phyloP scores from a whole-genome alignment of 192 early-diverging fungal species.

The Linnemannia exigua region DNA sequence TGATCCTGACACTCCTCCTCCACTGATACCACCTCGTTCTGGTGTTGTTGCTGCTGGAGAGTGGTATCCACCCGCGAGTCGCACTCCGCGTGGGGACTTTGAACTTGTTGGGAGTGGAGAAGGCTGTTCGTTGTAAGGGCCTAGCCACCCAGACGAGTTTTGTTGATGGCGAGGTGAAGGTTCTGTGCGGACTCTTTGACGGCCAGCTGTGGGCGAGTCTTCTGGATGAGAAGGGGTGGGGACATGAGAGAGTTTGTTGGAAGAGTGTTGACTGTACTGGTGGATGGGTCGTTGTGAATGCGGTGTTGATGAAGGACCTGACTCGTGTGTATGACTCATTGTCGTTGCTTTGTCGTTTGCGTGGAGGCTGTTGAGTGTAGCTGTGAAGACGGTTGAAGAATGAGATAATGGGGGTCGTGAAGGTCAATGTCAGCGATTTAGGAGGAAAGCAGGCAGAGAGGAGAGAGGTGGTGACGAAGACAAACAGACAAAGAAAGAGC shows the following conservation, averaged over 20 bases:
- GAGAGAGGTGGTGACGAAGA: background rate
- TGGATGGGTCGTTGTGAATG: constrained; percentile 13
- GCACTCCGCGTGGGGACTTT: constrained; percentile 34
- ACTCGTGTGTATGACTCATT: constrained; percentile 22
- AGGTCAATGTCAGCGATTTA: background rate
- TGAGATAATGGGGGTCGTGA: background rate
- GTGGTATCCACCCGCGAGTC: constrained; percentile 5
- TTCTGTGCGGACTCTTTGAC: constrained; percentile 44
- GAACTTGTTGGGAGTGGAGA: constrained; percentile 15
- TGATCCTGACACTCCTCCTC: constrained; percentile 3
- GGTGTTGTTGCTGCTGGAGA: constrained; percentile 16
- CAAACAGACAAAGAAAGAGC: background rate
- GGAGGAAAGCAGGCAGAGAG: background rate
- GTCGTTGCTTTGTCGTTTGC: background rate
- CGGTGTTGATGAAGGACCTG: constrained; percentile 22
- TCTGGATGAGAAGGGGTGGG: constrained; percentile 7
- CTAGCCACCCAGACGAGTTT: constrained; percentile 42
- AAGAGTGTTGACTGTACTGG: constrained; percentile 3
- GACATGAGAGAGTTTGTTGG: constrained; percentile 16
- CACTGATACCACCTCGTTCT: constrained; percentile 1
- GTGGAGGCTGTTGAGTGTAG: background rate
- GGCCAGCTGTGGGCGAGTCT: constrained; percentile 20
- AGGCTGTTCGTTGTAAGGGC: constrained; percentile 44
- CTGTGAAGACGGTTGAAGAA: background rate
- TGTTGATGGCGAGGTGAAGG: constrained; percentile 46